phyloP scores from a whole-genome alignment of 208 protist species.

The Endotrypanum monterogeii region DNA sequence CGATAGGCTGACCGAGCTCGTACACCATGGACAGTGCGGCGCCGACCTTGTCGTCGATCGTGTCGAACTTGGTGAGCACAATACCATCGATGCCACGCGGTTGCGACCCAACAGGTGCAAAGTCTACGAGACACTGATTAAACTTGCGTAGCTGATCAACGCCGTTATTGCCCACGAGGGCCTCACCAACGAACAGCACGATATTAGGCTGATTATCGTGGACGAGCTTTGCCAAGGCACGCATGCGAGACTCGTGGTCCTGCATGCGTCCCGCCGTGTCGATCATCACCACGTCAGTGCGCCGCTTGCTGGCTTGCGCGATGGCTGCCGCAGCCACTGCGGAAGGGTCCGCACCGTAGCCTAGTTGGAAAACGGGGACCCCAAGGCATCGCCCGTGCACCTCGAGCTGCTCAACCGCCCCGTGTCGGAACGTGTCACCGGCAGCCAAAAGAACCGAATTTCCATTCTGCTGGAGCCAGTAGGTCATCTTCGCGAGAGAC shows the following conservation, averaged over 20 bases:
- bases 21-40: constrained; percentile 99
- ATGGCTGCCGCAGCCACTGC: constrained; percentile 94
- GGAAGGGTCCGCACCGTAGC: constrained; percentile 97
- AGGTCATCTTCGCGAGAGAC: constrained; percentile 97
- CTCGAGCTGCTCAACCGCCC: constrained; percentile 99
- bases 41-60: constrained; percentile 99
- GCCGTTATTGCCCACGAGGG: constrained; percentile 99
- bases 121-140: constrained; percentile 96
- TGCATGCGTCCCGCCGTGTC: constrained; percentile 99
- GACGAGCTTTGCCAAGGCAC: constrained; percentile 97
- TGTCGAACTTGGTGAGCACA: constrained; percentile 99
- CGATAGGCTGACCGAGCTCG: constrained; percentile 98
- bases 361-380: constrained; percentile 95
- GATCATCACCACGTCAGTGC: constrained; percentile 97
- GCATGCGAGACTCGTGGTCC: constrained; percentile 99
- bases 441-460: constrained; percentile 96
- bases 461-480: constrained; percentile 95
- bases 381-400: constrained; percentile 94
- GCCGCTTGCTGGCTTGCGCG: constrained; percentile 76
- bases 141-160: constrained; percentile 99
- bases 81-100: constrained; percentile 98
- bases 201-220: constrained; percentile 97
- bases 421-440: constrained; percentile 99
- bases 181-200: constrained; percentile 99
- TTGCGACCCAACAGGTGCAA: constrained; percentile 66